phyloP scores from a whole-genome alignment of 2,329 filamentous ascomycete species.

The Metarhizium album region DNA sequence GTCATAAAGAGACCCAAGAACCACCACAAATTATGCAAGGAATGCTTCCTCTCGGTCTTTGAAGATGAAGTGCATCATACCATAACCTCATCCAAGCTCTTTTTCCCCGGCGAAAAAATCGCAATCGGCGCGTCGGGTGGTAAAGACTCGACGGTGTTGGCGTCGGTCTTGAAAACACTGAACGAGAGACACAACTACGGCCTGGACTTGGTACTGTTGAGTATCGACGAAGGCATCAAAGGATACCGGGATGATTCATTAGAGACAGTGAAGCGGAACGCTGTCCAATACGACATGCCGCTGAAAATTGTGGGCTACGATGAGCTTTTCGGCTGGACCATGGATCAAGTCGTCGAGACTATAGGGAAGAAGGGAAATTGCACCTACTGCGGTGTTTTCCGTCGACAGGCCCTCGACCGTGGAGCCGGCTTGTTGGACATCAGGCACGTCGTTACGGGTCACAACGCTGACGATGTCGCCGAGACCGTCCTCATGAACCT shows the following conservation, averaged over 20 bases:
- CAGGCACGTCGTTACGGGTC: slow-evolving; percentile 88
- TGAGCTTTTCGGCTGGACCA: slow-evolving; percentile 95
- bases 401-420: slow-evolving; percentile 84
- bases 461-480: slow-evolving; percentile 95
- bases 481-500: slow-evolving; percentile 98
- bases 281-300: slow-evolving; percentile 80
- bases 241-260: slow-evolving; percentile 93
- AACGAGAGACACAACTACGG: slow-evolving; percentile 86
- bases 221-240: slow-evolving; percentile 94
- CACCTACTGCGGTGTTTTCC: slow-evolving; percentile 96
- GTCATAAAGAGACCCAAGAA: slow-evolving; percentile 93
- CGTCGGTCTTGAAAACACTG: slow-evolving; percentile 85
- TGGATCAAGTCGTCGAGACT: slow-evolving; percentile 95
- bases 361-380: slow-evolving; percentile 98
- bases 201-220: slow-evolving; percentile 74
- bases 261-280: slow-evolving; percentile 93
- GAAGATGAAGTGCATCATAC: slow-evolving; percentile 93
- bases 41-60: slow-evolving; percentile 79
- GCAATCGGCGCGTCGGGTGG: slow-evolving; percentile 95
- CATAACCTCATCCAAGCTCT: slow-evolving; percentile 71
- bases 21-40: slow-evolving; percentile 81
- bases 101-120: slow-evolving; percentile 71
- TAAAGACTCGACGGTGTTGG: slow-evolving; percentile 94
- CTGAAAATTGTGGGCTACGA: slow-evolving; percentile 88
- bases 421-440: slow-evolving; percentile 82